Evolutionary conservation across 768 basidiomycete genomes (phyloP), one percentile per base, ranked within the genome.

Genomic region (Suillus spraguei): DNA sequence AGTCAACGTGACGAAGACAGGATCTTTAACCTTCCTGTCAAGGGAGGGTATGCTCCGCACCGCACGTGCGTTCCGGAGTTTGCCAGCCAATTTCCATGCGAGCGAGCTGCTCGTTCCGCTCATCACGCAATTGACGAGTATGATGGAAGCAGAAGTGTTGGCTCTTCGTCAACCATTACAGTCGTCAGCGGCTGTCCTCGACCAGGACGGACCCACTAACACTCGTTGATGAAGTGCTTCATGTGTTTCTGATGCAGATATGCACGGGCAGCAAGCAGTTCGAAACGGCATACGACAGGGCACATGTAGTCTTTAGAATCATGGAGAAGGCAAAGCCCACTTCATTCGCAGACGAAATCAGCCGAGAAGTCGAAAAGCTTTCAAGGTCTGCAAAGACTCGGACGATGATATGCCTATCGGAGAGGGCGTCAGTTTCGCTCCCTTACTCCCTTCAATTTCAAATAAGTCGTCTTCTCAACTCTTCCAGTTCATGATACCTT

Each of bases 401-500:
- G n/a, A 5, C 14, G 22, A 41, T 7, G 16, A 61, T 66, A 49
- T 49, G 49, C 5, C 38, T 28, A 0, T 56, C 5, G n/a, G 22
- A 28, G 55, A 39, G 2, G 24, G 24, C 5, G 5, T 20, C 14
- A 39, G 17, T 20, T 28, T 58, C 16, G 17, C 24, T 10, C 10
- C 24, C 20, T 28, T 58, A 13, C 55, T 58, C 38, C 1, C 38
- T 39, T 58, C 55, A 10, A 58, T 58, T 28, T 17, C 55, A 24
- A 20, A 39, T 3, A 24, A 58, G 38, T 39, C 17, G 17, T 58
- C 46, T 72, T 64, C 50, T 61, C 69, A 14, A 69, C 74, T n/a
- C 7, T 60, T 32, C 66, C 70, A 33, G 78, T 78, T 65, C 70
- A 72, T 56, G 60, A 50, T 60, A 77, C 61, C 66, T 67, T n/a